Percentiles rank a stretch among this genome's conserved stretches.
Evolutionary conservation across 495 filamentous ascomycete genomes (phyloP).

Genomic region (Aspergillus affinis): DNA sequence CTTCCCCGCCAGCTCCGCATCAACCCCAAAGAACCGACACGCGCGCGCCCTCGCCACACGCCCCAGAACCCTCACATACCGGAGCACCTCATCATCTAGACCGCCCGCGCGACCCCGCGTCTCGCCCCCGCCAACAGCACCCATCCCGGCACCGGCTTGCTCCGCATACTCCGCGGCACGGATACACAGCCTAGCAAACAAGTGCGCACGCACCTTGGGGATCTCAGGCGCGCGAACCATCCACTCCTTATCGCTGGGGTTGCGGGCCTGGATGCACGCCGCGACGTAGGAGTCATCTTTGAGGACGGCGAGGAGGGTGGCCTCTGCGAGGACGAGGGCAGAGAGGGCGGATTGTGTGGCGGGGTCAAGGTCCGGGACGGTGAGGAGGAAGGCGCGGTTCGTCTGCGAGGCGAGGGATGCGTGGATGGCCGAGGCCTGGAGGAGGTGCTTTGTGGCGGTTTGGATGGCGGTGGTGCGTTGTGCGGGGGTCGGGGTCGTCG

Average conservation of each 20-base stretch:
- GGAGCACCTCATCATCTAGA: conserved; percentile 59
- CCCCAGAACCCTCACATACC: conserved; percentile 72
- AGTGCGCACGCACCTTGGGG: conserved; percentile 80
- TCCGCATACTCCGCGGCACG: conserved; percentile 56
- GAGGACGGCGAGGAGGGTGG: conserved; percentile 82
- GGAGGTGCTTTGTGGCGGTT: conserved; percentile 72
- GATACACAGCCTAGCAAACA: conserved; percentile 87
- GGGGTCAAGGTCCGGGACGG: conserved; percentile 59
- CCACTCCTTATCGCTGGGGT: conserved; percentile 82
- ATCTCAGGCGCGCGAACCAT: conserved; percentile 86
- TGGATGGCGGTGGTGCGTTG: conserved; percentile 67
- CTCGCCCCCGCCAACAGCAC: conserved; percentile 34
- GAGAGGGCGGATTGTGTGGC: conserved; percentile 68
- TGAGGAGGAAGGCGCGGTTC: conserved; percentile 28
- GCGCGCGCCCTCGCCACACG: conserved; percentile 75
- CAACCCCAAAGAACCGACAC: conserved; percentile 85
- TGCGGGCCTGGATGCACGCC: conserved; percentile 70
- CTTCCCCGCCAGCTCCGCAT: conserved; percentile 78
- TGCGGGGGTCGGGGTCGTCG: conserved; percentile 59
- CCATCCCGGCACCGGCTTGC: conserved; percentile 49
- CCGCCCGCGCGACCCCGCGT: conserved; percentile 8
- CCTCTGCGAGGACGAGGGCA: conserved; percentile 76
- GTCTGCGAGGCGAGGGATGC: conserved; percentile 54
- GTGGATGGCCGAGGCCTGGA: conserved; percentile 79
- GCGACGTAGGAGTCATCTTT: conserved; percentile 93